phyloP scores from a whole-genome alignment of 306 rosid species.

The Carpinus fangiana region DNA sequence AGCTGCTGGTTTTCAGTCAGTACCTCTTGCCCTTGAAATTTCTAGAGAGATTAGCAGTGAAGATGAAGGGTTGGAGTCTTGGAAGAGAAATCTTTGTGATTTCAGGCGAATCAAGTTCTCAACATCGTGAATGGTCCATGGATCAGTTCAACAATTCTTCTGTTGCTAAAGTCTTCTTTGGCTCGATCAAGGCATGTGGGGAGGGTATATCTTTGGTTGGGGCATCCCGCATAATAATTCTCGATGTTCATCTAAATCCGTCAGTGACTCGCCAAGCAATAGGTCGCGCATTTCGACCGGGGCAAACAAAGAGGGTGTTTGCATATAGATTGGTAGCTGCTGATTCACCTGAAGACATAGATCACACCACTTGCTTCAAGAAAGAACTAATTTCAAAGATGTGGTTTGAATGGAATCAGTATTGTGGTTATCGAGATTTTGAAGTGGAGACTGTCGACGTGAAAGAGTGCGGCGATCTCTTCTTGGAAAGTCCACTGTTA shows the following conservation, averaged over 20 bases:
- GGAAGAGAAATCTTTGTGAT: conserved; percentile 82
- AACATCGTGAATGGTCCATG: conserved; percentile 78
- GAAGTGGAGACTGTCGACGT: conserved; percentile 52
- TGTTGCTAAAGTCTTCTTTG: conserved; percentile 80
- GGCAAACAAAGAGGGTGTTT: conserved; percentile 73
- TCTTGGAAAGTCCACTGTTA: conserved; percentile 57
- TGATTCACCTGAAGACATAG: conserved; percentile 82
- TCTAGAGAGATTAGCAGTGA: conserved; percentile 69
- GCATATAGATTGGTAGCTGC: conserved; percentile 78
- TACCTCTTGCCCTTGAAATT: conserved; percentile 82
- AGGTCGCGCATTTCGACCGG: conserved; percentile 97
- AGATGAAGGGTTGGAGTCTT: conserved; percentile 64
- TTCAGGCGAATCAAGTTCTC: conserved; percentile 76
- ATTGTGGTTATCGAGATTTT: conserved; percentile 60
- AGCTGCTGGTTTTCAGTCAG: conserved; percentile 88
- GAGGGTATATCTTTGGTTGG: conserved; percentile 97
- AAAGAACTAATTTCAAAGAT: conserved; percentile 79
- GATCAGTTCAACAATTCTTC: conserved; percentile 75
- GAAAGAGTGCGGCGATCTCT: conserved; percentile 63
- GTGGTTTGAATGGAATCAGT: conserved; percentile 98
- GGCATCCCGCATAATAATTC: conserved; percentile 77
- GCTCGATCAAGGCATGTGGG: conserved; percentile 97
- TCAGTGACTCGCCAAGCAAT: conserved; percentile 96
- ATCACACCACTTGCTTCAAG: conserved; percentile 68
- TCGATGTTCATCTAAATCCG: conserved; percentile 90